Conservation (phyloP, 1,284 basidiomycete species). For the Schizopora paradoxa region DNA sequence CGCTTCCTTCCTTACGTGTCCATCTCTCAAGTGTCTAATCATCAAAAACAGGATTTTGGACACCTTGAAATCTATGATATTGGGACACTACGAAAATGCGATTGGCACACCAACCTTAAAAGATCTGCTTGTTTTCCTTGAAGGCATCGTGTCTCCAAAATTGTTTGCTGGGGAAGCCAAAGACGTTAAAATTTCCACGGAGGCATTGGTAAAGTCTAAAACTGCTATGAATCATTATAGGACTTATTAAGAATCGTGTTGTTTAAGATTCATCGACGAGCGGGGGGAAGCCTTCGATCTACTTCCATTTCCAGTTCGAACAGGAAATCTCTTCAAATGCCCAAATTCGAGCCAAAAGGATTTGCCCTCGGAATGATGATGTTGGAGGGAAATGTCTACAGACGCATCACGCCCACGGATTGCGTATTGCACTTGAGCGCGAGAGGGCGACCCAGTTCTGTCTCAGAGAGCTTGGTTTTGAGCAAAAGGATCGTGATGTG, state of each 20-base stretch:
- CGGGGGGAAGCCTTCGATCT: slow-evolving; percentile 12
- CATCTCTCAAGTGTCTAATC: background rate
- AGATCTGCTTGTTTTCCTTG: slow-evolving; percentile 11
- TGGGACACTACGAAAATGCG: slow-evolving; percentile 10
- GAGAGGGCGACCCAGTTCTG: slow-evolving; percentile 25
- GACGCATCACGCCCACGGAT: slow-evolving; percentile 34
- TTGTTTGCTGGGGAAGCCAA: too few relatives aligned
- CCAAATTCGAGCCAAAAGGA: slow-evolving; percentile 21
- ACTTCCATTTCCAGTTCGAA: slow-evolving; percentile 20
- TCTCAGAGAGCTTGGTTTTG: slow-evolving; percentile 23
- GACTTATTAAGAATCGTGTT: background rate
- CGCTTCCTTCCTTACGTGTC: too few relatives aligned
- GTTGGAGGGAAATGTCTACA: slow-evolving; percentile 38
- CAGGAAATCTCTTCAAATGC: slow-evolving; percentile 20
- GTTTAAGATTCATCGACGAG: background rate
- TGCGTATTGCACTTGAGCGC: slow-evolving; percentile 35
- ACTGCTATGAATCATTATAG: too few relatives aligned
- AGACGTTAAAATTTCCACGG: too few relatives aligned
- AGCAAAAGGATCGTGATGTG: slow-evolving; percentile 39
- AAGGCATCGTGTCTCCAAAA: slow-evolving; percentile 8
- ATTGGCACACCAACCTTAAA: slow-evolving; percentile 10
- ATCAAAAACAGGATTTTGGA: slow-evolving; percentile 11
- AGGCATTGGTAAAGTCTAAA: too few relatives aligned
- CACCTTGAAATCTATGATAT: slow-evolving; percentile 12
- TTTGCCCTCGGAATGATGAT: slow-evolving; percentile 39